phyloP scores from a whole-genome alignment of 2,329 filamentous ascomycete species.

The Talaromyces sp. region DNA sequence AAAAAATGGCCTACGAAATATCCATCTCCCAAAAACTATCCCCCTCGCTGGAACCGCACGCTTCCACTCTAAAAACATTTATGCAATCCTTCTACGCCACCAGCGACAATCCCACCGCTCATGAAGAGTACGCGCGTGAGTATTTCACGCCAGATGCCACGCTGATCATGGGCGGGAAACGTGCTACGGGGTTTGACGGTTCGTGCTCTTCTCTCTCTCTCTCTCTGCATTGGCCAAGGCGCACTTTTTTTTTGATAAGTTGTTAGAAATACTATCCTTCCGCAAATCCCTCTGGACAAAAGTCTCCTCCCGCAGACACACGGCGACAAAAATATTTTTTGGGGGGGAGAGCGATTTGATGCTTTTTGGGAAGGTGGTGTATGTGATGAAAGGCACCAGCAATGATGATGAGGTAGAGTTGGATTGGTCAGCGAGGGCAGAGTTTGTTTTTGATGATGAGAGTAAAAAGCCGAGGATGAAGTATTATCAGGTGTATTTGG shows the following conservation, averaged over 20 bases:
- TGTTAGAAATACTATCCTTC: constrained; percentile 28
- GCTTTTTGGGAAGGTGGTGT: constrained; percentile 33
- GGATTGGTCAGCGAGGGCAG: constrained; percentile 33
- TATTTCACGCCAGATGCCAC: constrained; percentile 32
- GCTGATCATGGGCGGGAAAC: constrained; percentile 34
- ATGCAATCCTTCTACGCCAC: constrained; percentile 33
- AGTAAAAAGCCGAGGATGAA: constrained; percentile 27
- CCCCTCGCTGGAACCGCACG: constrained; percentile 18
- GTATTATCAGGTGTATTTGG: constrained; percentile 39
- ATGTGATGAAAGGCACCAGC: constrained; percentile 21
- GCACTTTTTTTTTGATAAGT: no score
- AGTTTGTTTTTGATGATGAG: constrained; percentile 23
- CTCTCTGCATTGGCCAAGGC: no score
- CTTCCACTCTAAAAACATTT: constrained; percentile 23
- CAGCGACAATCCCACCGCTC: constrained; percentile 30
- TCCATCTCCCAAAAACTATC: constrained; percentile 20
- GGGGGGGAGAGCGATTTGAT: constrained; percentile 31
- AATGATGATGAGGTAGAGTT: constrained; percentile 26
- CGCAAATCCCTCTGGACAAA: constrained; percentile 34
- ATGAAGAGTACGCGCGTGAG: constrained; percentile 30
- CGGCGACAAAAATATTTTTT: constrained; percentile 27
- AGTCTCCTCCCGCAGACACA: constrained; percentile 29
- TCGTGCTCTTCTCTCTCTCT: no score
- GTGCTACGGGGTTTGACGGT: constrained; percentile 29
- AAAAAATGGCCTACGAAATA: constrained; percentile 31